Conservation (phyloP, 306 rosid genomes). For the Calophaca sinica region DNA sequence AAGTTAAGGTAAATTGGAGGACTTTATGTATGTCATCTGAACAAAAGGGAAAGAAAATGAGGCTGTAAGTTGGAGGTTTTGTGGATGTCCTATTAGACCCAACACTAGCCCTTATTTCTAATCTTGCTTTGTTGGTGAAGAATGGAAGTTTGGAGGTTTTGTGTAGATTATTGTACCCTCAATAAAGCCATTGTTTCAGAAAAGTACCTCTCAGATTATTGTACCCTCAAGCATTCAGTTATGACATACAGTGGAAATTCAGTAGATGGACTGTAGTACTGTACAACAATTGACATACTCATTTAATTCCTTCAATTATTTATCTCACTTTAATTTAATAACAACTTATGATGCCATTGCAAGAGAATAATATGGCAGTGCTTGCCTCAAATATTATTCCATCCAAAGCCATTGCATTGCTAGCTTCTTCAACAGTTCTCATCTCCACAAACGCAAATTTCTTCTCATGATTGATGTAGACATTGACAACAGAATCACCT, state of each 20-base stretch:
- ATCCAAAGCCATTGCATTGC: slow-evolving; percentile 91
- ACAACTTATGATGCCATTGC: slow-evolving; percentile 56
- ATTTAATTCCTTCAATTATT: slow-evolving; percentile 29
- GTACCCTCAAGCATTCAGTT: neutral
- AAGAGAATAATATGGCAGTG: slow-evolving; percentile 32
- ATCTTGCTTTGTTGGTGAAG: neutral
- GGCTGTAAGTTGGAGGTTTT: neutral
- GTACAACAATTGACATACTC: slow-evolving; percentile 1
- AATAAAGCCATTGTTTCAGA: neutral
- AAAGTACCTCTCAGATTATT: neutral
- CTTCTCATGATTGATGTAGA: slow-evolving; percentile 87
- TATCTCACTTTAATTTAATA: neutral
- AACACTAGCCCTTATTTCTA: no score
- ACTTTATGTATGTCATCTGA: neutral
- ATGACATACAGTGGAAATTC: neutral
- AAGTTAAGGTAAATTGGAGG: neutral
- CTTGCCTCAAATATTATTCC: slow-evolving; percentile 86
- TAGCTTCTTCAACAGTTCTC: slow-evolving; percentile 93
- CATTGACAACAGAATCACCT: slow-evolving; percentile 90
- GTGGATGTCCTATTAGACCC: no score
- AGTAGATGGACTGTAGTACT: neutral
- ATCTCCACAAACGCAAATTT: slow-evolving; percentile 91
- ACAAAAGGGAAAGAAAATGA: neutral
- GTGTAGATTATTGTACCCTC: slow-evolving; percentile 5
- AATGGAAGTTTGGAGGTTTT: neutral